phyloP scores from a whole-genome alignment of 2,329 filamentous ascomycete genomes.

The Colletotrichum sidae region DNA sequence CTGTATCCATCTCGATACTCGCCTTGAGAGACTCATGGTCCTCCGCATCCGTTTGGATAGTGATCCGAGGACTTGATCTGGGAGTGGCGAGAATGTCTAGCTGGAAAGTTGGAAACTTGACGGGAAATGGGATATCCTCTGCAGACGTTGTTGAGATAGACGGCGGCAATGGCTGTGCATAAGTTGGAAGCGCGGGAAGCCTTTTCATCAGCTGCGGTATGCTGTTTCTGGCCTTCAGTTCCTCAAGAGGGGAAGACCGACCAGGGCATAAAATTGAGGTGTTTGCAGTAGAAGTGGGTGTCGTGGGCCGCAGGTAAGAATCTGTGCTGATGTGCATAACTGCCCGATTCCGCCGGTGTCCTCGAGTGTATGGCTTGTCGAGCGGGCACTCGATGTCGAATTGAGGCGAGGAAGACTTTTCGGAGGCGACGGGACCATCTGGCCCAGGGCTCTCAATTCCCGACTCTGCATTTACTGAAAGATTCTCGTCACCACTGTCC shows the following conservation, averaged over 20 bases:
- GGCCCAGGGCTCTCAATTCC: not conserved
- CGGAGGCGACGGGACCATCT: too few species aligned
- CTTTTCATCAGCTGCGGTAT: constrained; percentile 65
- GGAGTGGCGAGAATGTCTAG: constrained; percentile 30
- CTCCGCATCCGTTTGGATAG: constrained; percentile 7
- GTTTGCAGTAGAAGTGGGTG: not conserved
- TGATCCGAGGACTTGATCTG: constrained; percentile 25
- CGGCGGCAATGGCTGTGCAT: constrained; percentile 21
- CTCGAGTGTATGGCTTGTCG: constrained; percentile 20
- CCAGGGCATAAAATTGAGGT: constrained; percentile 56
- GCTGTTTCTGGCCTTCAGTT: constrained; percentile 60
- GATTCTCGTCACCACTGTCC: constrained; percentile 11
- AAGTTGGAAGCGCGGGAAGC: constrained; percentile 57
- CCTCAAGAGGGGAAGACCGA: constrained; percentile 59
- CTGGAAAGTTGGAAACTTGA: constrained; percentile 36
- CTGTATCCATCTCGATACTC: constrained; percentile 19
- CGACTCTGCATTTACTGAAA: not conserved
- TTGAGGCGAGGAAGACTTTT: not conserved
- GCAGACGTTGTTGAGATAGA: not conserved
- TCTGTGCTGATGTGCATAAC: constrained; percentile 39
- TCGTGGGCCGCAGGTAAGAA: constrained; percentile 21
- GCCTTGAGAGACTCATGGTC: constrained; percentile 28
- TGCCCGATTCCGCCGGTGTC: constrained; percentile 45
- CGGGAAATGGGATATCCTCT: constrained; percentile 27
- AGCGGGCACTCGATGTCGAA: not conserved